Base-by-base conservation (phyloP, 108 stramenopile genomes). In the Skeletonema tropicum region DNA sequence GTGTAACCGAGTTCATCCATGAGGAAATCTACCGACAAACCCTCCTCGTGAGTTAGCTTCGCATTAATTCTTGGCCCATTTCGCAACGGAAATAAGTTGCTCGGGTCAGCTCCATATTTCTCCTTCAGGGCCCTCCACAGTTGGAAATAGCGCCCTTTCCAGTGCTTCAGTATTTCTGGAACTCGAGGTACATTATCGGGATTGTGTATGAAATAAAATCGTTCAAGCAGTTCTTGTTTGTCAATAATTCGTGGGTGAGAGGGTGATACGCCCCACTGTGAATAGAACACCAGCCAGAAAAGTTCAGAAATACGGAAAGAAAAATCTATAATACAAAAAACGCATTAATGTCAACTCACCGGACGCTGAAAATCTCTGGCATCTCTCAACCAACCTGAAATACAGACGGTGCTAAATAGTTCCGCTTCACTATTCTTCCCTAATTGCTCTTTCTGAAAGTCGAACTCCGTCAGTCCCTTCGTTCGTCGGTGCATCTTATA, bases 371-470 rank as follows among this genome's bases (percentile, higher is more conserved):
- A 94, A 75, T 94, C 94, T 68, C 76, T 83, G 12, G 80, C 52
- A 77, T 94, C 94, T 38, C 86, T 79, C 6, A 94, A 79, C 94
- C 94, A 94, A 12, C 94, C 94, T 21, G 91, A 92, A 21, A 94
- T 85, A 57, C 88, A 90, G 60, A 94, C 81, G 29, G 89, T 87
- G 25, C 80, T 86, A 63, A 92, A 94, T 2, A 94, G 66, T 55
- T 94, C 90, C 39, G 89, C 88, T 19, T 94, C 89, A 48, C 75
- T 61, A 30, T 81, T 78, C 30, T 60, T 60, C 30, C 57, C 65
- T 33, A 72, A 66, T 26, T 48, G 61, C 71, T 89, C 87, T 61
- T 87, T 88, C 19, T 76, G 72, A 66, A 94, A 92, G 26, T 86
- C 86, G 70, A 94, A 94, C 64, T 94, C 94, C 11, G 94, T 94